These are phyloP conservation scores for Paramecium bursaria DNA, from an alignment of 73 alveolate genomes.

Conservation along the genomic window DNA sequence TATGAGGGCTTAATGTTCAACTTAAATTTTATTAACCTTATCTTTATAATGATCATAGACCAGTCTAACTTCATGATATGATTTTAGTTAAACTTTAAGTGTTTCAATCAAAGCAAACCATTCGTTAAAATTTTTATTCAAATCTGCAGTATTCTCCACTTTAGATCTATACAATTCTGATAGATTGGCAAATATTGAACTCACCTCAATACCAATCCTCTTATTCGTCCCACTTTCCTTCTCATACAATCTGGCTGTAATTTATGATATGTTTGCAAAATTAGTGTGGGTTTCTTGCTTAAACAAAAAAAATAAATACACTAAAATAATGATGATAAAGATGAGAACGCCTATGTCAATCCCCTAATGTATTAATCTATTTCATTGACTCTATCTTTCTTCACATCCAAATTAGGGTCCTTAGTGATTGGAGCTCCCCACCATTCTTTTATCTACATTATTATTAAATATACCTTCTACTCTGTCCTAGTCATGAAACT, in stretches of 20 bases:
- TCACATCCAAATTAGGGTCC: conserved; percentile 32
- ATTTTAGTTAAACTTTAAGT: neutral
- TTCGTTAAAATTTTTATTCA: conserved; percentile 35
- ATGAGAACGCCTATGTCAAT: neutral
- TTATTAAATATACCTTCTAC: neutral
- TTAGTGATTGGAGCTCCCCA: conserved; percentile 25
- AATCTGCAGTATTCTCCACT: neutral
- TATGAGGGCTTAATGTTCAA: neutral
- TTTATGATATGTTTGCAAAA: neutral
- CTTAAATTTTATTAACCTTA: conserved; percentile 20
- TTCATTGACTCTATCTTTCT: conserved; percentile 21
- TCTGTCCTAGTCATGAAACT: conserved; percentile 44
- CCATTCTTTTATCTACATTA: conserved; percentile 55
- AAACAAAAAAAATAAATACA: neutral
- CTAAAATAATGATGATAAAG: conserved; percentile 12
- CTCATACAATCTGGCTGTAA: conserved; percentile 15
- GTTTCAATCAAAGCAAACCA: conserved; percentile 35
- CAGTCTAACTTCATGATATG: neutral
- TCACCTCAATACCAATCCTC: conserved; percentile 47
- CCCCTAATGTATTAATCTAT: conserved; percentile 43
- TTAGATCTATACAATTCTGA: conserved; percentile 46
- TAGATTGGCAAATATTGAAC: conserved; percentile 37
- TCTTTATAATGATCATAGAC: conserved; percentile 42
- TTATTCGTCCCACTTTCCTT: conserved; percentile 43
- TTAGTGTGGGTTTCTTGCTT: conserved; percentile 27